Evolutionary conservation across 768 basidiomycete species (phyloP).

Genomic region (Suillus bovinus): DNA sequence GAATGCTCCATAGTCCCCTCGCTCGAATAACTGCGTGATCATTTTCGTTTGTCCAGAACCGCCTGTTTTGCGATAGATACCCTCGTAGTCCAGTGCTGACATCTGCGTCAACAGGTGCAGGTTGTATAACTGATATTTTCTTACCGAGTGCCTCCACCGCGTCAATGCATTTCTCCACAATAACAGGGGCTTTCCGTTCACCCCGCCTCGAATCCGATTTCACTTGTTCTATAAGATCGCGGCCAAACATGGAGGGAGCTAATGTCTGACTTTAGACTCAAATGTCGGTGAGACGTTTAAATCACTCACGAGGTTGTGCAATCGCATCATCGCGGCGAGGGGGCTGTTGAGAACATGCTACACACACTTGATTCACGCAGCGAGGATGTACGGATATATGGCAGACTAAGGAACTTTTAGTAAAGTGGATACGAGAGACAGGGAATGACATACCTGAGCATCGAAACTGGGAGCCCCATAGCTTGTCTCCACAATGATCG

Average conservation of each 20-base stretch:
- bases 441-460: slow-evolving; percentile 71
- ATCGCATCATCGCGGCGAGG: slow-evolving; percentile 35
- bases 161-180: slow-evolving; percentile 95
- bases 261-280: slow-evolving; percentile 16
- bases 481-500: slow-evolving; percentile 95
- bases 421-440: slow-evolving; percentile 8
- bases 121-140: slow-evolving; percentile 23
- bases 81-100: slow-evolving; percentile 91
- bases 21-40: slow-evolving; percentile 94
- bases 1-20: slow-evolving; percentile 86
- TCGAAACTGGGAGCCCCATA: slow-evolving; percentile 96
- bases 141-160: slow-evolving; percentile 87
- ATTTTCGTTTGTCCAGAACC: slow-evolving; percentile 89
- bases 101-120: slow-evolving; percentile 6
- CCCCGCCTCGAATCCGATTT: slow-evolving; percentile 59
- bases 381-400: slow-evolving; percentile 86
- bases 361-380: slow-evolving; percentile 69
- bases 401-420: slow-evolving; percentile 54
- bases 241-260: slow-evolving; percentile 93
- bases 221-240: slow-evolving; percentile 84
- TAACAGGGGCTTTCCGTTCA: slow-evolving; percentile 72
- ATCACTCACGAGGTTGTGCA: slow-evolving; percentile 18
- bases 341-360: slow-evolving; percentile 61
- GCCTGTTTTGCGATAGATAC: slow-evolving; percentile 97
- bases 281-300: slow-evolving; percentile 8